phyloP scores from a whole-genome alignment of 352 stramenopile species.

The Albugo laibachii region DNA sequence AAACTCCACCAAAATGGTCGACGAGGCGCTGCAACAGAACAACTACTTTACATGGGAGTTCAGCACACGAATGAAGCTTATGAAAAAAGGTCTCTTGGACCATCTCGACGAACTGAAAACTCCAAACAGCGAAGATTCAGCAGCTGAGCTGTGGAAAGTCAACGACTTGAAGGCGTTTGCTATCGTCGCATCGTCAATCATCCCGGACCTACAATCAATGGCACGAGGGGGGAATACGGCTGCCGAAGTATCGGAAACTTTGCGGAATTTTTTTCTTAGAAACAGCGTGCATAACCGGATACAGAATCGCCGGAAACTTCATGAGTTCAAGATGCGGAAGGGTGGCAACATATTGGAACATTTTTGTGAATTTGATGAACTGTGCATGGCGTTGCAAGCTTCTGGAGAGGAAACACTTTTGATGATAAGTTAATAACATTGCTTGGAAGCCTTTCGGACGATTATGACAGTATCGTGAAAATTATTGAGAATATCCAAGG shows the following conservation, averaged over 20 bases:
- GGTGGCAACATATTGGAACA: too few species aligned
- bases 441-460: background rate
- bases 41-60: conserved; percentile 5
- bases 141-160: conserved; percentile 1
- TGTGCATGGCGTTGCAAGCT: conserved; percentile 1
- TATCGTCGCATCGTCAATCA: background rate
- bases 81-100: background rate
- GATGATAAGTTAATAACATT: background rate
- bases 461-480: conserved; percentile 1
- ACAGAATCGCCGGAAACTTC: too few species aligned
- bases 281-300: background rate
- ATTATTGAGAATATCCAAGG: too few species aligned
- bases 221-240: conserved; percentile 1
- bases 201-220: background rate
- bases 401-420: background rate
- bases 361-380: conserved; percentile 1
- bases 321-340: too few species aligned
- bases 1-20: background rate
- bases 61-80: conserved; percentile 1
- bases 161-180: too few species aligned
- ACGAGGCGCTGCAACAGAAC: conserved; percentile 1
- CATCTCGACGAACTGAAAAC: background rate
- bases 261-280: background rate
- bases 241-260: background rate
- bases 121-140: background rate